Evolutionary conservation across 164 flowering plant species (phyloP).

Genomic region (Cinnamomum chago): DNA sequence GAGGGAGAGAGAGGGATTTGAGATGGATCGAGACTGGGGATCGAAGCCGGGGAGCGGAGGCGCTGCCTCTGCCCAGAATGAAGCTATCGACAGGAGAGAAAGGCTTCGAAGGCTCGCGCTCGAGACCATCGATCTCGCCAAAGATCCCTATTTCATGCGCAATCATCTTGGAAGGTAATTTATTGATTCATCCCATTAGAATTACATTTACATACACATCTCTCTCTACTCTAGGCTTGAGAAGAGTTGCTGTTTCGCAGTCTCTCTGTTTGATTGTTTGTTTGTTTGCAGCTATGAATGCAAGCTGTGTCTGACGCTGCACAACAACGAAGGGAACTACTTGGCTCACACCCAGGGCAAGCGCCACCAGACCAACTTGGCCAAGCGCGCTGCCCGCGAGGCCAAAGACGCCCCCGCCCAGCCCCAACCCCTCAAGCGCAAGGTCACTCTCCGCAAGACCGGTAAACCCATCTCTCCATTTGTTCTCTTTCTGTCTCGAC

Average conservation of each 20-base stretch:
- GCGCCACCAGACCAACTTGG: slow-evolving; percentile 97
- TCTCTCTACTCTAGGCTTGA: not conserved
- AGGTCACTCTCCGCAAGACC: slow-evolving; percentile 63
- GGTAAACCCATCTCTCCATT: slow-evolving; percentile 29
- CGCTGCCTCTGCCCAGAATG: slow-evolving; percentile 94
- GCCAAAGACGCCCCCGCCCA: slow-evolving; percentile 91
- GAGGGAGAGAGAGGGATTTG: not conserved
- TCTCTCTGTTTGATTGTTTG: not conserved
- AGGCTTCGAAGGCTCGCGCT: slow-evolving; percentile 87
- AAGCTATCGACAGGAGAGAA: slow-evolving; percentile 94
- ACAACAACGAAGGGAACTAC: slow-evolving; percentile 96
- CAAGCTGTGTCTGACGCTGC: slow-evolving; percentile 89
- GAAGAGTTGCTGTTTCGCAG: too few species aligned
- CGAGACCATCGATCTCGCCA: slow-evolving; percentile 95
- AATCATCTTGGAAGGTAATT: slow-evolving; percentile 93
- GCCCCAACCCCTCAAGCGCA: slow-evolving; percentile 93
- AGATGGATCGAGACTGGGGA: slow-evolving; percentile 97
- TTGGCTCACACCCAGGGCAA: slow-evolving; percentile 99
- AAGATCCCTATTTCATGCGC: slow-evolving; percentile 98
- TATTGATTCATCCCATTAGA: too few species aligned
- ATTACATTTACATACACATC: too few species aligned
- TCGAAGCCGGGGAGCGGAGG: slow-evolving; percentile 98
- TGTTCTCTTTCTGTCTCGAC: not conserved
- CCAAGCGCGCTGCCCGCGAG: slow-evolving; percentile 96
- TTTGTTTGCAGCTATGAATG: slow-evolving; percentile 71